Base-by-base conservation (phyloP, 768 basidiomycete genomes). In the Phaeolepiota aurea region DNA sequence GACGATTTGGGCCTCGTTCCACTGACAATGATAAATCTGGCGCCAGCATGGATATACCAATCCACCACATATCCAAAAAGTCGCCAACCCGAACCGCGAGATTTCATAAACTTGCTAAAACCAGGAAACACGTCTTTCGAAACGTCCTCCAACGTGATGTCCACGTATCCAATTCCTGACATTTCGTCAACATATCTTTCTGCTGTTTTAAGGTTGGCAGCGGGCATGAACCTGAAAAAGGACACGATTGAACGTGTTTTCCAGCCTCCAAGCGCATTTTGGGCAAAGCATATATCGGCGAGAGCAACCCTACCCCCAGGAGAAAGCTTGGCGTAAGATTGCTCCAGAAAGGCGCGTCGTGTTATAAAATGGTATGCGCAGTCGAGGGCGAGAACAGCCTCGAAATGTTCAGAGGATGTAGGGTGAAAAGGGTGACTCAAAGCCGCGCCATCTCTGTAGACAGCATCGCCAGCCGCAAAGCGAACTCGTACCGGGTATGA, bases 331-430 rank as follows among this genome's bases (percentile, higher is more conserved):
- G 23, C 37, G 47, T 71, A 66, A 2, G 65, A 56, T 52, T 82
- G 79, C 11, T 55, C 53, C 9, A 84, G 63, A 51, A 84, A 82
- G 4, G 40, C 45, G 4, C 48, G 46, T 20, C 81, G 71, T 1
- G 75, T 72, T 10, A 64, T 46, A 52, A 82, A 83, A 51, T 85
- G 81, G 51, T 82, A 83, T 2, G 79, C 80, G 47, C 80, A 83
- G 51, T 85, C 82, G 11, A 82, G 62, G 0, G 77, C 78, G 18
- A 80, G 61, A 22, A 83, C 71, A 13, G 60, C 57, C 42, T 76
- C 69, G 49, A 71, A 82, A 11, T 38, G 25, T 11, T 41, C 38
- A 7, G 32, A 34, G 3, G 59, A 52, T 3, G 57, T 48, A 5
- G 68, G 62, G 44, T 65, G 53, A 9, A 79, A 59, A 19, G 78